Base-by-base conservation (phyloP, 2,329 filamentous ascomycete genomes). In the Paraphaeosphaeria sporulosa region DNA sequence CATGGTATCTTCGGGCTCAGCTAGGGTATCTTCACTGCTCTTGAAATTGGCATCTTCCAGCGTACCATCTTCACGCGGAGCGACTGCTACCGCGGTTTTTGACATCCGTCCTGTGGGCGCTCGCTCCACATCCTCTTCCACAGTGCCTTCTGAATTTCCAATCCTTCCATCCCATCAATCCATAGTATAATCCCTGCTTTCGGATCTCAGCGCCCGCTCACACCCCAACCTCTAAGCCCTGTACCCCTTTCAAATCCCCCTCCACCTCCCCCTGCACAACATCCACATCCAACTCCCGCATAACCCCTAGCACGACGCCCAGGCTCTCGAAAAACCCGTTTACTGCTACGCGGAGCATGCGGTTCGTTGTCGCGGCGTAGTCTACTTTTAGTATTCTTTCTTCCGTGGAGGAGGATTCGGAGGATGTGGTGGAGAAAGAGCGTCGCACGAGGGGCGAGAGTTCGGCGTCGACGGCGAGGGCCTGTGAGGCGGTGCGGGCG, bases 241-340 rank as follows among this genome's bases (percentile, higher is more conserved):
- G 58, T 90, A 96, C 80, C 80, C 80, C 8, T 81, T 90, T 69
- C 54, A 84, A 64, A 1, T 71, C 75, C 60, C 82, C 81, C 13
- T 70, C 68, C 0, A 77, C 77, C 25, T 77, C 72, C 57, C 75
- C 74, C 62, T 84, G 86, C 42, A 97, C 76, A 2, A 95, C 90
- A 80, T 97, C 94, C 27, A 89, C 87, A 78, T 98, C 94, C 70
- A 98, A 79, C 76, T 96, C 90, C 77, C 92, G 89, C 91, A 97
- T 97, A 17, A 96, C 91, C 57, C 93, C 91, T 44, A 97, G 78
- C 1, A 97, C 90, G 5, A 97, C 87, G 55, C 88, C 87, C 58
- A 97, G 78, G 68, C 90, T 96, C 71, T 98, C 94, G 84, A 98
- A 93, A 78, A 97, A 97, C 10, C 93, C 93, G 80, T 98, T 98